Evolutionary conservation across 257 asterid genomes (phyloP).

Genomic region (Solanum infundibuliforme): DNA sequence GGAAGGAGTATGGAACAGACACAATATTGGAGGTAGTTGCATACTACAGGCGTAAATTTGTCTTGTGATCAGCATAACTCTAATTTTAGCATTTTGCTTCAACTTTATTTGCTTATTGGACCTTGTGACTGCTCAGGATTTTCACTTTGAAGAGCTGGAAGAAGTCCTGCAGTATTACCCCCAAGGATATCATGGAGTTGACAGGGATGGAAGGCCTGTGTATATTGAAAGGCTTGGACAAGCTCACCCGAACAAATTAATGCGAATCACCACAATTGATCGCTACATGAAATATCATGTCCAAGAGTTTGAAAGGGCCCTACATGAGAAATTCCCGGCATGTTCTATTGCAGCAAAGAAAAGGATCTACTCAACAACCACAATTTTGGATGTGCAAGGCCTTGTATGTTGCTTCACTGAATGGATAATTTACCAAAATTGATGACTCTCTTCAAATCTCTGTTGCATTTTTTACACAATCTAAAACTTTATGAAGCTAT

Average conservation of each 20-base stretch:
- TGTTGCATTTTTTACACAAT: background rate
- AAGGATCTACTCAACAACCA: slow-evolving; percentile 69
- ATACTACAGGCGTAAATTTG: background rate
- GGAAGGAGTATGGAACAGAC: slow-evolving; percentile 77
- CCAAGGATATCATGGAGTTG: slow-evolving; percentile 48
- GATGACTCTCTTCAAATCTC: background rate
- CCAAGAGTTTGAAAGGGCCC: slow-evolving; percentile 81
- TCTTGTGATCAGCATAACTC: background rate
- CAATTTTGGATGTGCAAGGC: slow-evolving; percentile 92
- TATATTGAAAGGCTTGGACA: slow-evolving; percentile 92
- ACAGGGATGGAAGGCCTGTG: slow-evolving; percentile 75
- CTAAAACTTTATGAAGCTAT: background rate
- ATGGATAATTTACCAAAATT: background rate
- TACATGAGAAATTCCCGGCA: slow-evolving; percentile 79
- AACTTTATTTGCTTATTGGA: background rate
- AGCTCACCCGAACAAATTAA: slow-evolving; percentile 70
- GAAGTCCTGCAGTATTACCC: slow-evolving; percentile 86
- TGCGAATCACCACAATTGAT: slow-evolving; percentile 65
- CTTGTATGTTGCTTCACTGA: slow-evolving; percentile 43
- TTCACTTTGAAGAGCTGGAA: slow-evolving; percentile 68
- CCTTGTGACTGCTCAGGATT: slow-evolving; percentile 39
- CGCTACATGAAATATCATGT: slow-evolving; percentile 82
- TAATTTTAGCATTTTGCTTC: background rate
- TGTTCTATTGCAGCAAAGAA: slow-evolving; percentile 85
- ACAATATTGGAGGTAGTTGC: slow-evolving; percentile 62